Evolutionary conservation across 768 basidiomycete genomes (phyloP), one percentile per base, ranked within the genome.

Genomic region (Pisolithus sp.): DNA sequence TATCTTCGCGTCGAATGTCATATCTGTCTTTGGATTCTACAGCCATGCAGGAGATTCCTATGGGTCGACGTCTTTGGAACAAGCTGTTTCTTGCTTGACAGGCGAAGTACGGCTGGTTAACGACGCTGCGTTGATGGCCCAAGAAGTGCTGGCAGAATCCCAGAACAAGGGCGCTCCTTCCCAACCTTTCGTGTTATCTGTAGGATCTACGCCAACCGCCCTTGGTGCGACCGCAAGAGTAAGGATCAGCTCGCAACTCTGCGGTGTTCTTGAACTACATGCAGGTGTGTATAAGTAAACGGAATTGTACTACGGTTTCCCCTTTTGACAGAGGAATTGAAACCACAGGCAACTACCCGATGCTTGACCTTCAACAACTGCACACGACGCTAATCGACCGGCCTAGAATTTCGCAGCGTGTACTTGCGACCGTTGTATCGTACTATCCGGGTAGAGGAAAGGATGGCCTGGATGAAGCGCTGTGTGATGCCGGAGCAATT

Each of bases 121-220:
- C 57, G 65, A 66, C 10, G 83, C 85, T 2, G 86, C 89, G 0
- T 71, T 69, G 24, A 69, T 78, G 46, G 82, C 80, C 0, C 62
- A 83, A 28, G 71, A 73, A 37, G 65, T 78, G 46, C 68, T 83
- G 28, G 63, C 70, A 8, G 60, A 62, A 36, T 69, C 71, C 13
- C 61, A 69, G 12, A 63, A 68, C 37, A 62, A 55, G n/a, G 46
- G 52, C 5, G 52, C 63, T 38, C 66, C 74, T 49, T 69, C 71
- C 6, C 66, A 71, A 36, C 75, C 79, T 5, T 91, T 87, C 58
- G 76, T 89, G 2, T 69, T 93, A 34, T 86, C 86, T 2, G 83
- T 93, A 2, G 90, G 91, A 20, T 86, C 89, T n/a, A 93, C 91
- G 2, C 91, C 91, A 2, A 84, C 90, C 2, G 91, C 90, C 0